Conservation (phyloP, 2,329 filamentous ascomycete genomes). For the Fusarium bactridioides region DNA sequence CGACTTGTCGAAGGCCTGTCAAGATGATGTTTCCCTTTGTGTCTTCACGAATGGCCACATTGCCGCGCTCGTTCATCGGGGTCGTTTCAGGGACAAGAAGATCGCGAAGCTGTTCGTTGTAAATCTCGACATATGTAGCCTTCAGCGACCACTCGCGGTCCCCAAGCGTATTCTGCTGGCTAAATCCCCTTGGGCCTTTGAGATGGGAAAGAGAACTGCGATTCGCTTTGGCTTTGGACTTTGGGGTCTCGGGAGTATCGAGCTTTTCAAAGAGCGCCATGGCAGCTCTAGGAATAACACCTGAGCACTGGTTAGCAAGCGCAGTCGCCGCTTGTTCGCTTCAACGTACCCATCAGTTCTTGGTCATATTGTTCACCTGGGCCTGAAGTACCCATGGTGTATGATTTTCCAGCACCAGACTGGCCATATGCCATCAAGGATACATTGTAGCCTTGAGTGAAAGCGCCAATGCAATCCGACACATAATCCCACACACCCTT, state of each 20-base stretch:
- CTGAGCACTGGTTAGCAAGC: conserved; percentile 53
- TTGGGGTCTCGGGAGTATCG: conserved; percentile 67
- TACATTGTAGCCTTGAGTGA: conserved; percentile 97
- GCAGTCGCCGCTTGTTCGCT: neutral
- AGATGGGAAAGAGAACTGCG: conserved; percentile 79
- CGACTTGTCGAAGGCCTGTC: conserved; percentile 86
- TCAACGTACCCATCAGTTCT: conserved; percentile 77
- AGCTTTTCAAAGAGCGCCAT: conserved; percentile 88
- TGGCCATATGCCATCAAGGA: conserved; percentile 96
- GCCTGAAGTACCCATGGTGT: conserved; percentile 97
- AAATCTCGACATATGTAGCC: conserved; percentile 96
- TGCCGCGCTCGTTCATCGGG: conserved; percentile 72
- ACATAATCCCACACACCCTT: conserved; percentile 96
- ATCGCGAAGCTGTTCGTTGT: conserved; percentile 95
- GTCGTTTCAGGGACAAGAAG: conserved; percentile 81
- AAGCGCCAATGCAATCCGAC: conserved; percentile 86
- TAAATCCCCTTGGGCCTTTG: conserved; percentile 79
- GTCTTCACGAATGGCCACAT: conserved; percentile 94
- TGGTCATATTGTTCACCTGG: conserved; percentile 76
- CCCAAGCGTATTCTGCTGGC: conserved; percentile 53
- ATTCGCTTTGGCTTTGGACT: conserved; percentile 54
- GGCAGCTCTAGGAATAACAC: conserved; percentile 94
- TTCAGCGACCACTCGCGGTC: conserved; percentile 91
- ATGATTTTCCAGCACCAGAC: conserved; percentile 96
- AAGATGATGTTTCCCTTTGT: conserved; percentile 92